Percentiles rank a stretch among this genome's conserved stretches.
Conservation (phyloP, 2,329 filamentous ascomycete genomes). For the Hypoxylon sp. region DNA sequence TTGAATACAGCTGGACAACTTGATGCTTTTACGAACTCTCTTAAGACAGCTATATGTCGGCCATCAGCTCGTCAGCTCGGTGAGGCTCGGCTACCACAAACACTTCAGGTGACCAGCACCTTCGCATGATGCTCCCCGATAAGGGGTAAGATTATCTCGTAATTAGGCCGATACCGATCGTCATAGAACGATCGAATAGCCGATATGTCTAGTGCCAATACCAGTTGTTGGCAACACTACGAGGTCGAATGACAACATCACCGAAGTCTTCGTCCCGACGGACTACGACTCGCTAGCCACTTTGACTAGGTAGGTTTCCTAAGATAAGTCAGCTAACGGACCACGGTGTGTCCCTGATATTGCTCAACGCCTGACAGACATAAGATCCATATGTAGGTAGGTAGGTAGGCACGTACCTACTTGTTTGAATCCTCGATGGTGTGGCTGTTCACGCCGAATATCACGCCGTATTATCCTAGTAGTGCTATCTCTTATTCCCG, state of each 20-base stretch:
- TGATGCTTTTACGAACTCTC: constrained; percentile 8
- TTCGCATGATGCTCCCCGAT: constrained; percentile 22
- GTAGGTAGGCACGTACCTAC: no score
- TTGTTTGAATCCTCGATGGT: background rate
- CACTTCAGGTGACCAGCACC: constrained; percentile 11
- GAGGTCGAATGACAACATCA: constrained; percentile 29
- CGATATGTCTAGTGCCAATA: background rate
- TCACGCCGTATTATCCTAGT: background rate
- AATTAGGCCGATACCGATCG: background rate
- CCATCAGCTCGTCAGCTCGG: constrained; percentile 25
- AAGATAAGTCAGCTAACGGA: background rate
- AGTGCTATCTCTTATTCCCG: background rate
- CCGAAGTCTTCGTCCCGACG: background rate
- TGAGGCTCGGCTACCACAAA: constrained; percentile 6
- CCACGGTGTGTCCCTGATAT: background rate
- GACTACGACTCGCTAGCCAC: background rate
- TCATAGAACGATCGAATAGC: background rate
- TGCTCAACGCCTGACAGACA: background rate
- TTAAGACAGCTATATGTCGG: constrained; percentile 16
- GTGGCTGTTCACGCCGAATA: background rate
- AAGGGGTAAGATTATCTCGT: background rate
- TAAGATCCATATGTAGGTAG: background rate
- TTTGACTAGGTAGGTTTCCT: background rate
- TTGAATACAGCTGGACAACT: background rate
- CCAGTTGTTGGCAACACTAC: constrained; percentile 11